phyloP scores from a whole-genome alignment of 2,329 filamentous ascomycete genomes.

The Microsporum canis region DNA sequence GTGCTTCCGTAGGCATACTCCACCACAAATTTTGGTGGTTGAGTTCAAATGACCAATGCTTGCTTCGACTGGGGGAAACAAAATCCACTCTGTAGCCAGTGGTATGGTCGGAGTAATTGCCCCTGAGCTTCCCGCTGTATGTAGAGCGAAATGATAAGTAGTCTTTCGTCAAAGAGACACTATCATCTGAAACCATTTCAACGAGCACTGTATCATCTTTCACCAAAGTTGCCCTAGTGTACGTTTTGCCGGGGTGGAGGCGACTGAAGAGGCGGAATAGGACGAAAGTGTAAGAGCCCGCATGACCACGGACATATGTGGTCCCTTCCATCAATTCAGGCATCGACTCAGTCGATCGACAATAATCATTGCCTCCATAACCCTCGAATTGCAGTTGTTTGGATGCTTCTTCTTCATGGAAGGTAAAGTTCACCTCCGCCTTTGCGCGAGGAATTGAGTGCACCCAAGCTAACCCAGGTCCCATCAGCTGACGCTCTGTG shows the following conservation, averaged over 20 bases:
- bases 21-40: slow-evolving; percentile 1
- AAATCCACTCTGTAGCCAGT: slow-evolving; percentile 3
- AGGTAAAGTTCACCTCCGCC: not conserved
- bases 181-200: not conserved
- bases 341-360: not conserved
- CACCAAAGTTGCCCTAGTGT: not conserved
- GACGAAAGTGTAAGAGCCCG: slow-evolving; percentile 1
- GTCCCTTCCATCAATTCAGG: not conserved
- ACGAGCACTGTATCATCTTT: not conserved
- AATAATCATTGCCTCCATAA: slow-evolving; percentile 1
- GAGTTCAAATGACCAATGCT: slow-evolving; percentile 5
- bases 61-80: not conserved
- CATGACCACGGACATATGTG: slow-evolving; percentile 4
- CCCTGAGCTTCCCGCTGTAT: not conserved
- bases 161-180: slow-evolving; percentile 1
- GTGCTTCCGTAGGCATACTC: not conserved
- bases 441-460: slow-evolving; percentile 3
- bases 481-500: not conserved
- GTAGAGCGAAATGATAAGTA: not conserved
- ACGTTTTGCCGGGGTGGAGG: not conserved
- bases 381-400: slow-evolving; percentile 1
- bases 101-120: not conserved
- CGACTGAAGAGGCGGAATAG: slow-evolving; percentile 4
- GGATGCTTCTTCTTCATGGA: not conserved
- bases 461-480: not conserved